Conservation (phyloP, 345 rosid species). For the Xanthoceras sorbifolium region DNA sequence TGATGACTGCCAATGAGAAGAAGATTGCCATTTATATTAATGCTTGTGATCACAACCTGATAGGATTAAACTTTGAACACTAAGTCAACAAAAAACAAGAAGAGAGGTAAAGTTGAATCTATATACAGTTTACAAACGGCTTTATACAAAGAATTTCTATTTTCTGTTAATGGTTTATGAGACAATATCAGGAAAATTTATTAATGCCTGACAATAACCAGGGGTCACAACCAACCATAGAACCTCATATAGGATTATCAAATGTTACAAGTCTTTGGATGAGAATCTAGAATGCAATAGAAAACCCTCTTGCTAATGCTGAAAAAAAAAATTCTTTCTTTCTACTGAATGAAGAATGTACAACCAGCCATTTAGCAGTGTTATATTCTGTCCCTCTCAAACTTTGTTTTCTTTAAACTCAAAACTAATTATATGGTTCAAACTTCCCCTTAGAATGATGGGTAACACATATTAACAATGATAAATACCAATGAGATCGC, state of each 20-base stretch:
- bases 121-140: not conserved
- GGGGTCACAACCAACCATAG: not conserved
- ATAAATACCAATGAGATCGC: not conserved
- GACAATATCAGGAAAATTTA: not conserved
- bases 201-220: not conserved
- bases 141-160: not conserved
- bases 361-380: not conserved
- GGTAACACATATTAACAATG: not conserved
- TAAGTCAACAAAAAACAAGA: conserved; percentile 1
- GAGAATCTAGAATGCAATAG: not conserved
- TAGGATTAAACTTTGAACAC: conserved; percentile 20
- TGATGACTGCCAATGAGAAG: conserved; percentile 90
- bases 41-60: conserved; percentile 98
- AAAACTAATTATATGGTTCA: too few relatives aligned
- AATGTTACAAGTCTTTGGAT: not conserved
- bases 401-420: not conserved
- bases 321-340: not conserved
- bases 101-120: not conserved
- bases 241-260: not conserved
- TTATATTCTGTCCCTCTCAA: not conserved
- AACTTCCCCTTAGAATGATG: not conserved
- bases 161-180: not conserved
- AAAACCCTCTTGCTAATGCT: not conserved
- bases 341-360: not conserved
- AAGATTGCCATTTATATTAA: conserved; percentile 71